Conservation (phyloP, 805 yeast species). For the Metschnikowia baotianmanensis region DNA sequence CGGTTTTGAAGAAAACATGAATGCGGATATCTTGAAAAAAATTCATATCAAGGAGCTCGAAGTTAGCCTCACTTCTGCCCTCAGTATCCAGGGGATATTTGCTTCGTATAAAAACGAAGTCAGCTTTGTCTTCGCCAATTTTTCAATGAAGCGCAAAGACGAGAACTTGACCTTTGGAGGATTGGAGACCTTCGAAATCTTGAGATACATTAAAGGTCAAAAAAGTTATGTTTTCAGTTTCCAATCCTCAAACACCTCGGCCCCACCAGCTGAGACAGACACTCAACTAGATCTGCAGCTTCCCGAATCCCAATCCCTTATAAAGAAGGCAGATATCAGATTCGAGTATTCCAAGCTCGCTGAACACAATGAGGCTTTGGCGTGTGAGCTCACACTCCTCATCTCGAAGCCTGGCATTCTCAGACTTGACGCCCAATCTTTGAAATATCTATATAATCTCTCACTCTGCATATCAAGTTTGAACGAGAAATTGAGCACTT, state of each 20-base stretch:
- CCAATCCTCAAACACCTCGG: background rate
- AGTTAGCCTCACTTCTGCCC: conserved; percentile 47
- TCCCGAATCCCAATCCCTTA: background rate
- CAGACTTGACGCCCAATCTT: conserved; percentile 20
- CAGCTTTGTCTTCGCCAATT: conserved; percentile 24
- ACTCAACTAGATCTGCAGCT: background rate
- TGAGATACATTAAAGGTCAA: conserved; percentile 18
- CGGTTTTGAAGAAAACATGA: background rate
- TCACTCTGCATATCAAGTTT: conserved; percentile 24
- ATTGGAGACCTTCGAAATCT: conserved; percentile 32
- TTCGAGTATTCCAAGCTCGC: conserved; percentile 42
- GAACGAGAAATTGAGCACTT: conserved; percentile 9
- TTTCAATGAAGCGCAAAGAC: conserved; percentile 45
- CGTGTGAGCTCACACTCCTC: conserved; percentile 38
- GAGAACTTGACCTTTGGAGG: conserved; percentile 48
- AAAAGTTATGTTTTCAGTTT: conserved; percentile 28
- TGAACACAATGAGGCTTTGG: conserved; percentile 1
- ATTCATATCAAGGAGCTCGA: conserved; percentile 37
- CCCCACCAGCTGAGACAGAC: background rate
- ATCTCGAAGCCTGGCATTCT: conserved; percentile 41
- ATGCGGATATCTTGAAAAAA: conserved; percentile 30
- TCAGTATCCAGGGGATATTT: conserved; percentile 41
- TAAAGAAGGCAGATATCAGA: conserved; percentile 46
- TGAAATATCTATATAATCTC: conserved; percentile 30
- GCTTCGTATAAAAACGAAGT: conserved; percentile 28